Evolutionary conservation across 768 basidiomycete genomes (phyloP).

Genomic region (Lyophyllum semitale): DNA sequence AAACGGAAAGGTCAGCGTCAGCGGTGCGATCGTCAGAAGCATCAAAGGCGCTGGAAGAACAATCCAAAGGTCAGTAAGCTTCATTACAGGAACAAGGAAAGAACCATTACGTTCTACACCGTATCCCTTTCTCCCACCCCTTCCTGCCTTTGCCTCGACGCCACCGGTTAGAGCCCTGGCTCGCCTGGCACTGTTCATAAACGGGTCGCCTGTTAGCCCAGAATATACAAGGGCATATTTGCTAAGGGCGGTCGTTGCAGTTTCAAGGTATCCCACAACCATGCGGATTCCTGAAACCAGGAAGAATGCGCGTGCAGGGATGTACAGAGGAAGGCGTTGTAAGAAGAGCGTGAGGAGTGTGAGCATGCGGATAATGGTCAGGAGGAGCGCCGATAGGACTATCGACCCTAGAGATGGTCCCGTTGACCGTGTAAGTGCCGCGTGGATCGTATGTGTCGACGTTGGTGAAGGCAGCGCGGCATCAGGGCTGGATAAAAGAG

Average conservation of each 20-base stretch:
- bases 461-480: conserved; percentile 46
- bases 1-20: conserved; percentile 81
- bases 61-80: conserved; percentile 3
- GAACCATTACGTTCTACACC: conserved; percentile 57
- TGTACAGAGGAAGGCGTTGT: conserved; percentile 53
- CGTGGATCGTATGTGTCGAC: conserved; percentile 75
- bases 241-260: conserved; percentile 59
- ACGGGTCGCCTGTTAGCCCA: conserved; percentile 75
- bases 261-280: conserved; percentile 54
- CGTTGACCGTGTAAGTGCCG: conserved; percentile 76
- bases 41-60: conserved; percentile 57
- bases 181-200: conserved; percentile 55
- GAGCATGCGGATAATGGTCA: conserved; percentile 68
- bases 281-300: conserved; percentile 41
- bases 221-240: conserved; percentile 67
- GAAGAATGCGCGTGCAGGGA: conserved; percentile 53
- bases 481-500: conserved; percentile 25
- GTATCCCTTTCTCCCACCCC: conserved; percentile 47
- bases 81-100: not conserved
- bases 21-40: conserved; percentile 73
- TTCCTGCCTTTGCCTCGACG: conserved; percentile 31
- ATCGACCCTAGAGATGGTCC: conserved; percentile 84
- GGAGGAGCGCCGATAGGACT: conserved; percentile 72
- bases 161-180: conserved; percentile 46
- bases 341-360: conserved; percentile 50